These are phyloP conservation scores for Gardenia jasminoides DNA, from an alignment of 257 asterid species.

Conservation along the genomic window DNA sequence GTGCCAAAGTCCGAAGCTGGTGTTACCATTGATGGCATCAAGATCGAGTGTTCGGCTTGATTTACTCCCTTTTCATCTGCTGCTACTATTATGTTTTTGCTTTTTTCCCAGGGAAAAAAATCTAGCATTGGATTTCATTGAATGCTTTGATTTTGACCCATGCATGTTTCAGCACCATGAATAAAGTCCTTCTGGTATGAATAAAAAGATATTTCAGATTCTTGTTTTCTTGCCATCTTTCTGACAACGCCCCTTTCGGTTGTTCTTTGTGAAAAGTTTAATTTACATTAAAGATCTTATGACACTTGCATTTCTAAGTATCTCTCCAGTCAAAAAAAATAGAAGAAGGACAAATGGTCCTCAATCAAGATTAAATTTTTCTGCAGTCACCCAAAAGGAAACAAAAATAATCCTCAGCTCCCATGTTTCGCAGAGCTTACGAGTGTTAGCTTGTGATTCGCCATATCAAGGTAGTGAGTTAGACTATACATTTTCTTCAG, in stretches of 20 bases:
- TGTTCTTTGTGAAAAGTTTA: too few relatives aligned
- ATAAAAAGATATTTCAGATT: neutral
- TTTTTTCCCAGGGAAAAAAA: neutral
- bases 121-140: neutral
- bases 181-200: neutral
- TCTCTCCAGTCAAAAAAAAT: too few relatives aligned
- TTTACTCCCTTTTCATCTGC: too few relatives aligned
- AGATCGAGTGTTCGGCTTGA: slow-evolving; percentile 6
- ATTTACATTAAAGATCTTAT: too few relatives aligned
- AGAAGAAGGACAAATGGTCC: too few relatives aligned
- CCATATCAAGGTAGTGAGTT: neutral
- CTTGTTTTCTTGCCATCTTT: neutral
- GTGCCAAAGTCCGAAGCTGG: slow-evolving; percentile 18
- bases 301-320: too few relatives aligned
- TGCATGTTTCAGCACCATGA: neutral
- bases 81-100: neutral
- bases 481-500: neutral
- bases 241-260: neutral
- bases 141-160: neutral
- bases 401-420: neutral
- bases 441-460: neutral
- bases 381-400: too few relatives aligned
- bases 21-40: neutral
- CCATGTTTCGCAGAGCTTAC: too few relatives aligned
- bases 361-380: too few relatives aligned